Base-by-base conservation (phyloP, 257 asterid genomes). In the Gentiana macrophylla region DNA sequence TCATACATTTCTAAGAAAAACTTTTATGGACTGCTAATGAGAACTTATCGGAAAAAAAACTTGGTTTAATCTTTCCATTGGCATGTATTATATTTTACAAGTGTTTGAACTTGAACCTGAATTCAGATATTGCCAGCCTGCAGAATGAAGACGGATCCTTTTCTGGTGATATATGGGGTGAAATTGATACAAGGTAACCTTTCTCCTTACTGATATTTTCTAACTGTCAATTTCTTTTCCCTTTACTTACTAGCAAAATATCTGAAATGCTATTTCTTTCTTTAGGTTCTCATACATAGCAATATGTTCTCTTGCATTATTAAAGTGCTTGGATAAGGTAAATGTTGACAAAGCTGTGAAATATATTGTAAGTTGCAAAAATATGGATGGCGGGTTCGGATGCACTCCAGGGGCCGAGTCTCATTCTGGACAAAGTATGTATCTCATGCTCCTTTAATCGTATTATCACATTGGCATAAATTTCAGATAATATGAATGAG, bases 101-200 rank as follows among this genome's bases (percentile, higher is more conserved):
- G 53, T 15, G 46, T 68, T 46, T 50, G 54, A 51, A 64, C 88
- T 86, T 90, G 77, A 82, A 86, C 62, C 38, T 62, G 67, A 58
- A 71, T 70, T 60, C 68, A 91, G 98, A 84, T 80, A 67, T 91
- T 66, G 84, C 80, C 37, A 70, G 82, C 81, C 77, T 87, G 71
- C 98, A 91, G 70, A 81, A 82, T 59, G 95, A 84, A 66, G 96
- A 91, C 62, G 96, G 98, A 63, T 87, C 98, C 55, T 84, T 91
- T 72, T 66, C 86, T 62, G 96, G 96, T 65, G 98, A 84, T 74
- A 75, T 83, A 57, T 91, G 98, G 98, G 98, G 95, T 70, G 98
- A 91, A 80, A 62, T 83, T 33, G 96, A 91, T 74, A 87, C 98
- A 47, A 71, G 95, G 96, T 84, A 74, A 53, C 33, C 2, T 62